These are phyloP conservation scores for Malbranchea zuffiana DNA, from an alignment of 2,329 filamentous ascomycete species.

Conservation along the genomic window DNA sequence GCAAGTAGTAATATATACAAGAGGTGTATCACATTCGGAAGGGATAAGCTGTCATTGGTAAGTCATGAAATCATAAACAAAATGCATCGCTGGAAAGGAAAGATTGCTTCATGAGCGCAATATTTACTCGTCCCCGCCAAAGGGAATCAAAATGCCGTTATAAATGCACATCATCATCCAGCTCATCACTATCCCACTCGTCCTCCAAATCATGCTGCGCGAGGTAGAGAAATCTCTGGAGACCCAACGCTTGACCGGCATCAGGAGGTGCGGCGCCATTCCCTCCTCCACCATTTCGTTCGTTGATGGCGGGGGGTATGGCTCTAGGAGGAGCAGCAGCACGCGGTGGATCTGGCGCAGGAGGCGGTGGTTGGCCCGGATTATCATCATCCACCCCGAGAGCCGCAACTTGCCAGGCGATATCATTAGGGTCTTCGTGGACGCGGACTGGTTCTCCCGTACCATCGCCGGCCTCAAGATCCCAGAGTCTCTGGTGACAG, in stretches of 20 bases:
- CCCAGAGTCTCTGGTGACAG: slow-evolving; percentile 85
- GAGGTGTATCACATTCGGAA: too few relatives aligned
- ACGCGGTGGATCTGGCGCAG: slow-evolving; percentile 31
- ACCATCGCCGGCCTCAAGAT: slow-evolving; percentile 69
- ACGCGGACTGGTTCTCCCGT: slow-evolving; percentile 22
- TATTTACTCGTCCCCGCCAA: too few relatives aligned
- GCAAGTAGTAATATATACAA: too few relatives aligned
- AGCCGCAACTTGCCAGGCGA: slow-evolving; percentile 12
- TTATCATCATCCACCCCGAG: slow-evolving; percentile 20
- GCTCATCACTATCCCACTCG: slow-evolving; percentile 49
- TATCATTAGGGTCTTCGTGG: slow-evolving; percentile 13
- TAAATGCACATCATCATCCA: slow-evolving; percentile 37
- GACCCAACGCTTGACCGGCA: slow-evolving; percentile 19
- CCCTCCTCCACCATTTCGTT: not conserved
- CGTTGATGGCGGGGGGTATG: slow-evolving; percentile 5
- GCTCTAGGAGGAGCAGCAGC: slow-evolving; percentile 21
- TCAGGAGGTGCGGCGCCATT: not conserved
- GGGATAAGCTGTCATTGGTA: too few relatives aligned
- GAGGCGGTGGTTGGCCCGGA: slow-evolving; percentile 27
- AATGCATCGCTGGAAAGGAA: too few relatives aligned
- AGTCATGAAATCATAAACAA: too few relatives aligned
- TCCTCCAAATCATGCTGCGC: slow-evolving; percentile 46
- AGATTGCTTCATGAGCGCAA: too few relatives aligned
- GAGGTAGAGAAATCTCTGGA: slow-evolving; percentile 44
- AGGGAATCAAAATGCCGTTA: slow-evolving; percentile 2